Evolutionary conservation across 768 basidiomycete genomes (phyloP), one percentile per base, ranked within the genome.

Genomic region (Leccinum fibrillosum): DNA sequence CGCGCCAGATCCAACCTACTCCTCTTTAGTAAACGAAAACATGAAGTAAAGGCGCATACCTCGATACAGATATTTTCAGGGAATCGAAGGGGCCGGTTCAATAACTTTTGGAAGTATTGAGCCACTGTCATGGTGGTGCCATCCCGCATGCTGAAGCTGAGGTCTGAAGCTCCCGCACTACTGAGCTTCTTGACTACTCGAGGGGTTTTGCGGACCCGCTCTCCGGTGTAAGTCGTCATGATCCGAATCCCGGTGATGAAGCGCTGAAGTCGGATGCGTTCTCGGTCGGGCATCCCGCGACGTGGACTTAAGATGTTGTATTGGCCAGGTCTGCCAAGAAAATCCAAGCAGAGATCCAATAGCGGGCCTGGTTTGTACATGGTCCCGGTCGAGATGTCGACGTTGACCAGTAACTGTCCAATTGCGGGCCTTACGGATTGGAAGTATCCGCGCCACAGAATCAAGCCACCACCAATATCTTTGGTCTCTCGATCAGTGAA

Each of bases 401-500:
- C 79, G 57, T 92, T 92, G 62, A 92, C 76, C 26, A 90, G 69
- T 64, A 92, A 80, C 0, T 75, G 74, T 0, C 84, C 84, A 17
- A 85, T 78, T 0, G 81, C 82, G 4, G 90, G 89, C 21, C 90
- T 79, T 12, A 90, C 80, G 0, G 86, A 88, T 67, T 92, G 90
- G 72, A 92, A 92, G 55, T 88, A 90, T 0, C 90, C 90, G 3
- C 90, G 79, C 89, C 89, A 89, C 0, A 90, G 77, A 13, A 83
- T 79, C 3, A 92, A 77, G 0, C 91, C 90, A 0, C 69, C 66
- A 1, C 89, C 86, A 25, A 90, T 82, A 28, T 72, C 64, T 49
- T 75, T 79, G 9, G 73, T 78, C 53, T 84, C 88, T 1, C 73
- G 68, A 23, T 81, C 71, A 0, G 86, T 87, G 69, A 86, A 92